These are phyloP conservation scores for Erodium moschatum DNA, from an alignment of 441 rosid species.

Conservation along the genomic window DNA sequence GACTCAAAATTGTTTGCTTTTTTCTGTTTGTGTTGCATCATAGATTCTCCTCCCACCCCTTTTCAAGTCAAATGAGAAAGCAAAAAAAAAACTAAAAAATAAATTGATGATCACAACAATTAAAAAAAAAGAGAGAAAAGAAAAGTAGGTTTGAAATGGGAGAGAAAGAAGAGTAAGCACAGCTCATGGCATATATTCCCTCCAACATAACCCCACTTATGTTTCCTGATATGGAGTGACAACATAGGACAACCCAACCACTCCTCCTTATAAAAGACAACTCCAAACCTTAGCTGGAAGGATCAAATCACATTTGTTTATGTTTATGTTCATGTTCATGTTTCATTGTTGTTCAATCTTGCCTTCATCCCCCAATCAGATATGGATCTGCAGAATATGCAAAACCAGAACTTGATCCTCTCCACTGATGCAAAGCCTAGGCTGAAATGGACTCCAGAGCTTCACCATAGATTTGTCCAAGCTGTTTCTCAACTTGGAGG, in stretches of 20 bases:
- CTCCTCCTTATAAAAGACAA: slow-evolving; percentile 36
- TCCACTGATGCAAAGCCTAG: slow-evolving; percentile 93
- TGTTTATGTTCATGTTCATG: no score
- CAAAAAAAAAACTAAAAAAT: neutral
- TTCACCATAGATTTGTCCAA: slow-evolving; percentile 71
- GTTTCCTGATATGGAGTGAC: slow-evolving; percentile 87
- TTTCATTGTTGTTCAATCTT: no score
- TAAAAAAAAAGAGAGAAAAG: slow-evolving; percentile 11
- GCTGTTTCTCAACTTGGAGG: slow-evolving; percentile 81
- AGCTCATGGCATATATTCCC: slow-evolving; percentile 88
- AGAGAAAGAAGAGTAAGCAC: neutral
- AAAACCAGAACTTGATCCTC: slow-evolving; percentile 48
- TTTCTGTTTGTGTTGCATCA: slow-evolving; percentile 42
- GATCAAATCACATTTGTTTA: no score
- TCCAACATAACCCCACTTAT: slow-evolving; percentile 64
- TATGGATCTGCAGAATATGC: slow-evolving; percentile 34
- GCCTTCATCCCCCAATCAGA: neutral
- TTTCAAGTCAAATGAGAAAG: slow-evolving; percentile 56
- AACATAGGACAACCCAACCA: slow-evolving; percentile 48
- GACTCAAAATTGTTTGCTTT: slow-evolving; percentile 29
- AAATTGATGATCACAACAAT: no score
- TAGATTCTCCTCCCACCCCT: slow-evolving; percentile 45
- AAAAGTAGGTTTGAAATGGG: slow-evolving; percentile 35
- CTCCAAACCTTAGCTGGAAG: no score
- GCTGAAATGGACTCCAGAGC: slow-evolving; percentile 89